A percentile compares a stretch with the other conserved stretches of the same genome.
These are phyloP conservation scores for Berkeleyomyces rouxiae DNA, from an alignment of 2,329 filamentous ascomycete species.

Conservation along the genomic window DNA sequence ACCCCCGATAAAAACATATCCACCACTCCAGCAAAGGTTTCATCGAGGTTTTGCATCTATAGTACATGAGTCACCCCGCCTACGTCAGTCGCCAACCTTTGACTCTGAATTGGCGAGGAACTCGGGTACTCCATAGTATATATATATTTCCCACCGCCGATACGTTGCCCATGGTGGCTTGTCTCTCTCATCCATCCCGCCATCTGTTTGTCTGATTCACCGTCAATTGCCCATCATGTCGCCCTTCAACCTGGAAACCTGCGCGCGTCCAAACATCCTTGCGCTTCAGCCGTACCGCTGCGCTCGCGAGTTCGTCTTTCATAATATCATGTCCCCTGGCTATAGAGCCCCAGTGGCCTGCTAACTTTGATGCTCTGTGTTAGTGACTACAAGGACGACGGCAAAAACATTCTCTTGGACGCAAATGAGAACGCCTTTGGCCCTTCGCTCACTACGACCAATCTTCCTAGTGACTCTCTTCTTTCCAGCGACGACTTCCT, in stretches of 20 bases:
- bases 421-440: constrained; percentile 97
- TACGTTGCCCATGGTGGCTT: background rate
- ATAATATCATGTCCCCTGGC: background rate
- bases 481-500: constrained; percentile 47
- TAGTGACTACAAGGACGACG: constrained; percentile 98
- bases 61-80: constrained; percentile 9
- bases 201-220: background rate
- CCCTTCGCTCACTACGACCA: constrained; percentile 48
- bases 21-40: background rate
- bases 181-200: background rate
- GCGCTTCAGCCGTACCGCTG: constrained; percentile 65
- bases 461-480: constrained; percentile 23
- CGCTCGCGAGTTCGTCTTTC: constrained; percentile 52
- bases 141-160: background rate
- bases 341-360: background rate
- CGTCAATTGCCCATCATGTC: constrained; percentile 27
- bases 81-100: background rate
- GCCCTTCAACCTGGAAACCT: constrained; percentile 56
- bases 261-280: constrained; percentile 61
- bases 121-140: background rate
- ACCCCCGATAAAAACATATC: background rate
- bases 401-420: constrained; percentile 86
- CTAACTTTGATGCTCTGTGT: constrained; percentile 16
- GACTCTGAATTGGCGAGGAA: constrained; percentile 1
- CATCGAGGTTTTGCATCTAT: constrained; percentile 4